phyloP scores from a whole-genome alignment of 2,329 filamentous ascomycete genomes.

The Fusarium torulosum region DNA sequence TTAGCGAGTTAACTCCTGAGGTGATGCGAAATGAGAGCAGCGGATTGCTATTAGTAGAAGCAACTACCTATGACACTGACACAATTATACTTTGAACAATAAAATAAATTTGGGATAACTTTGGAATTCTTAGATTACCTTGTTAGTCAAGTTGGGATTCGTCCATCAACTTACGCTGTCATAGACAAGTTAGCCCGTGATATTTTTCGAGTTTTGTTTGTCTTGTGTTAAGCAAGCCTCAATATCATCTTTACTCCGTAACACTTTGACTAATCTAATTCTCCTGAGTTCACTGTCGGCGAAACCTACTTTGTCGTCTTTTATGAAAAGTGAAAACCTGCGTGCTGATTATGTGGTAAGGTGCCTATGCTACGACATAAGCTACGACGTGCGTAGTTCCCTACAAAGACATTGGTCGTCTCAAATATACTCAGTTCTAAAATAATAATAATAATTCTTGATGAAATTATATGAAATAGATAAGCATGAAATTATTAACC shows the following conservation, averaged over 20 bases:
- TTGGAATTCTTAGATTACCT: neutral
- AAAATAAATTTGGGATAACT: neutral
- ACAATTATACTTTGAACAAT: neutral
- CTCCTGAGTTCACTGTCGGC: neutral
- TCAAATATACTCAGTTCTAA: no score
- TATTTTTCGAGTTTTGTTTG: neutral
- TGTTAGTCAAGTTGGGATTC: neutral
- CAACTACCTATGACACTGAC: neutral
- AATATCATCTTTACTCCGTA: neutral
- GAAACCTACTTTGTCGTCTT: neutral
- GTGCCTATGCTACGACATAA: no score
- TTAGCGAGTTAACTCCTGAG: neutral
- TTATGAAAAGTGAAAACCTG: neutral
- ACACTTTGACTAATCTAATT: neutral
- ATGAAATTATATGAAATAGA: no score
- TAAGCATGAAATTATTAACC: no score
- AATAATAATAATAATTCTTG: no score
- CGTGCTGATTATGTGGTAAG: neutral
- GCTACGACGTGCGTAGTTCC: no score
- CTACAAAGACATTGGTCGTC: no score
- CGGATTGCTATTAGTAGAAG: neutral
- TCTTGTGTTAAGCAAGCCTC: neutral
- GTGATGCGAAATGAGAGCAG: neutral
- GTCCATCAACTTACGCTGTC: neutral
- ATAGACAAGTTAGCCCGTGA: neutral